Evolutionary conservation across 768 basidiomycete genomes (phyloP), one percentile per base, ranked within the genome.

Genomic region (Lactarius vividus): DNA sequence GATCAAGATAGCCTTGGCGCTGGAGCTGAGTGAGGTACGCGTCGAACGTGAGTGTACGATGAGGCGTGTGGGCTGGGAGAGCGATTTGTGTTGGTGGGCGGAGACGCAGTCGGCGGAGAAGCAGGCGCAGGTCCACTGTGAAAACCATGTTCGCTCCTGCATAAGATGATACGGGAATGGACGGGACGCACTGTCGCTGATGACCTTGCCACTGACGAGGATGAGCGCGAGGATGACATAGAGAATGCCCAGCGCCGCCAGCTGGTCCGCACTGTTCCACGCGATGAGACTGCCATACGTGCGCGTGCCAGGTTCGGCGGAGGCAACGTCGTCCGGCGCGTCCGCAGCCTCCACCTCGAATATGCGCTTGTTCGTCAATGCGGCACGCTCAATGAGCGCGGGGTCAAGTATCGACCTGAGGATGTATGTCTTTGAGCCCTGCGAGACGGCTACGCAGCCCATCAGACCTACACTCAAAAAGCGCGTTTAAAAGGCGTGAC

Each of bases 181-280:
- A 3, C 23, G 44, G 23, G 23, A 79, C 88, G 71, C 71, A 95
- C 95, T 75, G 71, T 97, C 94, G 31, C 81, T 79, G 20, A 97
- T 80, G 16, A 85, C 82, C 11, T 89, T 79, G 54, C 92, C 92
- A 69, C 85, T 87, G 53, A 89, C 89, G n/a, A 98, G 80, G 56
- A 98, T 87, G 28, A 97, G 79, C 0, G 89, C 86, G 11, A 98
- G 84, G 42, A 98, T 82, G 18, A 92, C 85, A 62, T 93, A 89
- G 16, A 95, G 80, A 5, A 97, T 76, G 9, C 94, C 96, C 28
- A 90, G 73, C 2, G 83, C 72, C 2, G 83, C 88, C 1, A 93
- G 79, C 68, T 95, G 83, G 73, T 94, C 86, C 15, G 79, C 73
- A 61, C 77, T 79, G 65, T 84, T 88, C 88, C 90, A 92, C 0